Percentiles rank a stretch among this genome's conserved stretches.
These are phyloP conservation scores for Fusarium nanum DNA, from an alignment of 2,329 filamentous ascomycete species.

Conservation along the genomic window DNA sequence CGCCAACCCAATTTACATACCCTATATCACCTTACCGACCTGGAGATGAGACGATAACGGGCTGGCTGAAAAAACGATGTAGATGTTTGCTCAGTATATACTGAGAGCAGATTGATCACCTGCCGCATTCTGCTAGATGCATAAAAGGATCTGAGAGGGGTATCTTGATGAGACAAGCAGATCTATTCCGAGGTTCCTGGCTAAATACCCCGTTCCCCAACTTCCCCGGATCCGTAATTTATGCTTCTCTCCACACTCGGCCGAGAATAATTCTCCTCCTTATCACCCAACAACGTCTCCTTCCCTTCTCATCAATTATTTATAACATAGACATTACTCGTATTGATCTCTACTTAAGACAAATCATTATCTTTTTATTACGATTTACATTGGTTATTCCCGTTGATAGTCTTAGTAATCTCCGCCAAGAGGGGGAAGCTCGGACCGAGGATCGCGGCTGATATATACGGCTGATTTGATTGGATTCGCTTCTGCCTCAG, in stretches of 20 bases:
- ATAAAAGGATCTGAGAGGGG: no score
- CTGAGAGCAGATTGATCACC: no score
- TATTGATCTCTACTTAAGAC: no score
- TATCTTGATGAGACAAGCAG: not conserved
- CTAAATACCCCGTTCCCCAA: not conserved
- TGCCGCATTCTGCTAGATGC: no score
- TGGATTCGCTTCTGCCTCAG: slow-evolving; percentile 4
- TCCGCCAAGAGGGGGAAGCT: not conserved
- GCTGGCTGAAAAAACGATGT: no score
- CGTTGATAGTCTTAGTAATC: not conserved
- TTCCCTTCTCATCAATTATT: no score
- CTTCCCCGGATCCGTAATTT: slow-evolving; percentile 5
- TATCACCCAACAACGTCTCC: no score
- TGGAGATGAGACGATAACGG: no score
- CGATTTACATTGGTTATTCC: not conserved
- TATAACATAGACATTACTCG: not conserved
- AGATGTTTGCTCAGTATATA: no score
- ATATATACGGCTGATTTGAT: slow-evolving; percentile 14
- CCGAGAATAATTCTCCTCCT: not conserved
- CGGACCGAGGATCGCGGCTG: slow-evolving; percentile 19
- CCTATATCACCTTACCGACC: no score
- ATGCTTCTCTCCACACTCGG: not conserved
- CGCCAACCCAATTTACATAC: no score
- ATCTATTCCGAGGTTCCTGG: not conserved
- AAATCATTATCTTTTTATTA: not conserved